Conservation (phyloP, 305 asterid species). For the Rubia tinctorum region DNA sequence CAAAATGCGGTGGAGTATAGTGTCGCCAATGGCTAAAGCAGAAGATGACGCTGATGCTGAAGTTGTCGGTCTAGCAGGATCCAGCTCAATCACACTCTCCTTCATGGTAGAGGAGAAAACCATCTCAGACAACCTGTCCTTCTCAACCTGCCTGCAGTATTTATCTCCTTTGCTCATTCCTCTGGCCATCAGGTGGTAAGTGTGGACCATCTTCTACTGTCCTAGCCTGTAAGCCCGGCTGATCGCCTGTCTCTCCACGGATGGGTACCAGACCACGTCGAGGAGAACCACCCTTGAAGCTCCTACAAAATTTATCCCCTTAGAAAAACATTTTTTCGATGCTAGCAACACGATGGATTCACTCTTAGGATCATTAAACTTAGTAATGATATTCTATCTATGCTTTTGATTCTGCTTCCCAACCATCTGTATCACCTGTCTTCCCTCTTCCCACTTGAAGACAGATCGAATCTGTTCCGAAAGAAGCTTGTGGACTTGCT, state of each 20-base stretch:
- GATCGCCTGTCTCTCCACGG: slow-evolving; percentile 59
- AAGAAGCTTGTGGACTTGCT: slow-evolving; percentile 35
- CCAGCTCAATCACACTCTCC: slow-evolving; percentile 12
- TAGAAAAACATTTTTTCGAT: slow-evolving; percentile 62
- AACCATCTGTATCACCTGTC: slow-evolving; percentile 40
- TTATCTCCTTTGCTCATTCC: slow-evolving; percentile 53
- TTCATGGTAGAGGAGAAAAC: slow-evolving; percentile 39
- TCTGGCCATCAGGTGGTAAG: slow-evolving; percentile 52
- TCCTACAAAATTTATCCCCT: slow-evolving; percentile 72
- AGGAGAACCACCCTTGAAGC: slow-evolving; percentile 59
- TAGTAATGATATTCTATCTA: slow-evolving; percentile 42
- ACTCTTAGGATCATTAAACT: slow-evolving; percentile 45
- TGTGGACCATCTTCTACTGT: slow-evolving; percentile 51
- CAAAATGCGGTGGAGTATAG: slow-evolving; percentile 42
- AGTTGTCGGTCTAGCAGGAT: no score
- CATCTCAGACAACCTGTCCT: no score
- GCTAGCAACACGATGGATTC: slow-evolving; percentile 56
- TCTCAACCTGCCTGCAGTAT: slow-evolving; percentile 55
- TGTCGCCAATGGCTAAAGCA: slow-evolving; percentile 26
- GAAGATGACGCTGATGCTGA: slow-evolving; percentile 5
- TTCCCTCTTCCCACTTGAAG: slow-evolving; percentile 45
- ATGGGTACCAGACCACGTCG: slow-evolving; percentile 82
- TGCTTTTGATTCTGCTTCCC: slow-evolving; percentile 45
- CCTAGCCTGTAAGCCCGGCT: slow-evolving; percentile 65
- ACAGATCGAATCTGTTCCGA: slow-evolving; percentile 33